Evolutionary conservation across 2,329 filamentous ascomycete genomes (phyloP), one percentile per base, ranked within the genome.

Genomic region (Fusarium decemcellulare): DNA sequence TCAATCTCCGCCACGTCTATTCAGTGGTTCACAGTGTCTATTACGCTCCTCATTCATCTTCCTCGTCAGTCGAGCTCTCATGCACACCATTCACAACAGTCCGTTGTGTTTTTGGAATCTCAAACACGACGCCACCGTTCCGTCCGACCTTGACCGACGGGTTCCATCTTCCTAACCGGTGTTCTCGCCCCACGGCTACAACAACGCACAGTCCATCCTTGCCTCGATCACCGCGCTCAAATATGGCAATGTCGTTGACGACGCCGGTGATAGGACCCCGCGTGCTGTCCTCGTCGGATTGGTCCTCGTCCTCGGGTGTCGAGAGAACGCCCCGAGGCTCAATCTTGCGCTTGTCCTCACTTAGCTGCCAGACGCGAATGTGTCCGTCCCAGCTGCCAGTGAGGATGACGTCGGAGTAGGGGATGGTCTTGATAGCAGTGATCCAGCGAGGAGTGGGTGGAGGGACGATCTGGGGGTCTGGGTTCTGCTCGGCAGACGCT

Each of bases 341-440:
- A 46, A 99, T 87, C 68, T 86, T 90, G 78, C 89, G 89, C 82
- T 95, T 96, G 78, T 98, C 95, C 43, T 93, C 89, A 56, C 90
- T 92, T 18, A 99, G 86, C 65, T 87, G 90, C 96, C 96, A 99
- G 6, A 91, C 91, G 52, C 95, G 87, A 61, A 99, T 86, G 79
- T 89, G 90, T 3, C 96, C 96, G 77, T 82, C 96, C 95, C 95
- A 99, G 80, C 94, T 97, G 34, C 95, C 96, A 70, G 91, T 97
- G 53, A 99, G 85, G 60, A 99, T 89, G 53, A 97, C 84, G 76
- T 99, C 94, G 6, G 94, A 95, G 79, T 95, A 98, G 0, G 96
- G 95, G 51, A 99, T 87, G 1, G 93, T 92, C 51, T 91, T 86
- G 44, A 99, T 84, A 7, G 95, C 95, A 1, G 96, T 99, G 78